Evolutionary conservation across 768 basidiomycete genomes (phyloP), one percentile per base, ranked within the genome.

Genomic region (Tylopilus rubrobrunneus): DNA sequence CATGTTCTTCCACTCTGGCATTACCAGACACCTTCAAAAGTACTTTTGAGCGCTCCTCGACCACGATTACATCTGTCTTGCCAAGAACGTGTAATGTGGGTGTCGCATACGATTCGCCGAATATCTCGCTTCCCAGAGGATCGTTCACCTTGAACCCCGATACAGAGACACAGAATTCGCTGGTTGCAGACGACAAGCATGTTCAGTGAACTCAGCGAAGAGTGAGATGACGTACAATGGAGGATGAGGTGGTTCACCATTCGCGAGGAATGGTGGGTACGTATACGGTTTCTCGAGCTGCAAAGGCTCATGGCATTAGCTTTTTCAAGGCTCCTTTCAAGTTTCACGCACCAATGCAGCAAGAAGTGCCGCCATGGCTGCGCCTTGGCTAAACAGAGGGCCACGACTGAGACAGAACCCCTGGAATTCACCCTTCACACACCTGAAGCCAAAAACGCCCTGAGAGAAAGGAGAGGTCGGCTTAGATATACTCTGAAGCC

Each of bases 381-480:
- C 90, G 15, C 90, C 90, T 71, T 93, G 91, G 56, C 87, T 88
- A 43, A 45, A 56, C 47, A 31, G 29, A 52, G 28, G 36, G 29
- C 55, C 36, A 43, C 40, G 37, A 52, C 62, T 33, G 49, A 29
- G 15, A 42, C 23, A 36, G 56, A 15, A 51, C 29, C 9, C 39
- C 1, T 8, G 12, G 10, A 0, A 34, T 15, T 25, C 11, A 19
- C 36, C 11, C 33, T 46, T 12, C 37, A 10, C 54, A 53, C 28
- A 84, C 86, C 88, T 90, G 65, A 91, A 91, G 7, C 89, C 89
- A 62, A 92, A 78, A 8, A 91, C 80, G 27, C 88, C 89, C 87
- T 91, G 60, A 19, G 40, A 27, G 11, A 29, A 40, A 23, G 9
- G 14, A n/a, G 14, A 31, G 41, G 5, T 48, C 6, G 44, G 28